These are phyloP conservation scores for Kingdonia uniflora DNA, from an alignment of 164 flowering plant species.

Conservation along the genomic window DNA sequence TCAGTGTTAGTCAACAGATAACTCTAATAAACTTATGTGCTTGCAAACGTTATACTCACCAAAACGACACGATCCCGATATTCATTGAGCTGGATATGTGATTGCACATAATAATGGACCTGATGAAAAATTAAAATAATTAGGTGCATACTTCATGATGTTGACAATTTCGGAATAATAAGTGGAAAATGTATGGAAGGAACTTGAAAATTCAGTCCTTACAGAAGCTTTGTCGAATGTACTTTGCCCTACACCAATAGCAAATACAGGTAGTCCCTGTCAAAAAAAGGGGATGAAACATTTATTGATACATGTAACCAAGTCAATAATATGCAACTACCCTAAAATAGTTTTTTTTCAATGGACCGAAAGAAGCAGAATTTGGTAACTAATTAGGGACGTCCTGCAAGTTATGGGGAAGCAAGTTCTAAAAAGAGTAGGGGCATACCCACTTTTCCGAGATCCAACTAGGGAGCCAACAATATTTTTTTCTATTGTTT, in stretches of 20 bases:
- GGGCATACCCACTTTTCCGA: too few species aligned
- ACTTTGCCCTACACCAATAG: conserved; percentile 86
- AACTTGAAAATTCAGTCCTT: conserved; percentile 23
- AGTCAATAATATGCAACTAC: too few species aligned
- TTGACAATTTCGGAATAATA: not conserved
- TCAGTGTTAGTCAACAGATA: conserved; percentile 3
- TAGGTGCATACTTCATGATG: not conserved
- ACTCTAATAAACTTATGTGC: not conserved
- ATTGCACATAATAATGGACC: conserved; percentile 86
- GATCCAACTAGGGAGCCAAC: too few species aligned
- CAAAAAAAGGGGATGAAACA: conserved; percentile 6
- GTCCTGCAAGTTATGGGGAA: too few species aligned
- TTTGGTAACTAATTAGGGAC: too few species aligned
- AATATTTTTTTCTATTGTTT: too few species aligned
- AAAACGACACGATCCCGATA: conserved; percentile 87
- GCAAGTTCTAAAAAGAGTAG: too few species aligned
- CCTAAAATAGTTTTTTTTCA: too few species aligned
- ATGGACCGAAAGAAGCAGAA: too few species aligned
- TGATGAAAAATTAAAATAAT: conserved; percentile 20
- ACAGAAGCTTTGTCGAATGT: conserved; percentile 94
- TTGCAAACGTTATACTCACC: conserved; percentile 33
- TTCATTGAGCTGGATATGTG: conserved; percentile 97
- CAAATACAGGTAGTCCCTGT: conserved; percentile 93
- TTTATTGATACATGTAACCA: not conserved
- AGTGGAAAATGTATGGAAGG: not conserved